Evolutionary conservation across 169 alveolate genomes (phyloP), one percentile per base, ranked within the genome.

Genomic region (Prorocentrum cordatum): DNA sequence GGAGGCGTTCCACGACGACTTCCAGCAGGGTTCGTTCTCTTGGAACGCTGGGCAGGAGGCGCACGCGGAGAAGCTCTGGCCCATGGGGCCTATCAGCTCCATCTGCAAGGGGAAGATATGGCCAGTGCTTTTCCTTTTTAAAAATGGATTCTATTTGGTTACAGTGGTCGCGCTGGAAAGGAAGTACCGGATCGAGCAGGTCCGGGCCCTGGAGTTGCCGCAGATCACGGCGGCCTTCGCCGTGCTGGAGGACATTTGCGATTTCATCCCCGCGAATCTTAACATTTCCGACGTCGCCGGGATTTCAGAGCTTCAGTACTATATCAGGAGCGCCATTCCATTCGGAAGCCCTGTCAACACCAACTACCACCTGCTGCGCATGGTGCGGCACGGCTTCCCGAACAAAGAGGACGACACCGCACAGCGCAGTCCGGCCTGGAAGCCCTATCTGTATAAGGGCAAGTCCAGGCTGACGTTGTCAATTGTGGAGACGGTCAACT

Each of bases 401-500:
- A 82, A 82, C 91, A 82, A 82, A 61, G 91, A 82, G 58, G 20
- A 9, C 50, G 6, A 9, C 50, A 39, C 6, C 20, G 50, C 6
- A 39, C 20, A 12, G 20, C 50, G n/a, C 32, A 62, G 70, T 31
- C 91, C 91, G 1, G 80, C 77, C 3, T 82, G 91, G 91, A 82
- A 82, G 68, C 91, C 91, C 36, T 82, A 66, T 39, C 38, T 67
- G 54, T 67, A 66, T 67, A 67, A 84, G 62, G 92, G 92, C 32
- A 84, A 70, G 73, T 35, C 85, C 36, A 84, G 70, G 68, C 35
- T 84, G 64, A 67, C 83, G 0, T 50, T 83, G 80, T 68, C 83
- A 22, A 75, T 84, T 22, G 92, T 84, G 92, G 92, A 84, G 75
- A 84, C 92, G 32, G 54, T 84, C 79, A 84, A 84, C 47, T 84